Evolutionary conservation across 2,329 filamentous ascomycete genomes (phyloP).

Genomic region (Aspergillus jensenii): DNA sequence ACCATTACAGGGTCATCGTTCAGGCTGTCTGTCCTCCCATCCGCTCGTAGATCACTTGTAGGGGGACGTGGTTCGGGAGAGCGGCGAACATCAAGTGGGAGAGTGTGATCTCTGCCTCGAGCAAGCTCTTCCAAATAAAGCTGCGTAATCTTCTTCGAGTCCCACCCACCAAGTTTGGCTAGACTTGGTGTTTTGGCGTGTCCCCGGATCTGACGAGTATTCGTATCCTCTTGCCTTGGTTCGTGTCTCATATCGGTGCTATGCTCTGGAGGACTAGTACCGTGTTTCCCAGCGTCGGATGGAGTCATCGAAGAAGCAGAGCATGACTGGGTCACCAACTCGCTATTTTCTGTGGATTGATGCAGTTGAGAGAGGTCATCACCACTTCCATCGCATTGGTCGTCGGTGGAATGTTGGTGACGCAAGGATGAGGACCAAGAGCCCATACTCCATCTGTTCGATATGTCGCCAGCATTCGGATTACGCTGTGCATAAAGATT

Average conservation of each 20-base stretch:
- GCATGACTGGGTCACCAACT: constrained; percentile 34
- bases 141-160: constrained; percentile 55
- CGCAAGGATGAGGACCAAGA: constrained; percentile 46
- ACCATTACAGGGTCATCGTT: constrained; percentile 39
- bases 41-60: constrained; percentile 12
- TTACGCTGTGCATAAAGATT: constrained; percentile 22
- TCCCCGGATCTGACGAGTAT: constrained; percentile 43
- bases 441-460: constrained; percentile 45
- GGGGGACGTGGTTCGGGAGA: constrained; percentile 24
- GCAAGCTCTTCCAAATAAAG: constrained; percentile 54
- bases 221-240: constrained; percentile 36
- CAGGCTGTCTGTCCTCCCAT: constrained; percentile 27
- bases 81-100: constrained; percentile 19
- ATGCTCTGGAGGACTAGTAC: constrained; percentile 12
- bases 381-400: constrained; percentile 36
- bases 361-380: constrained; percentile 35
- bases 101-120: constrained; percentile 29
- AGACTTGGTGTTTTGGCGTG: constrained; percentile 53
- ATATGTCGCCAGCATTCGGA: constrained; percentile 21
- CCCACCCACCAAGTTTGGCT: constrained; percentile 55
- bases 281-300: constrained; percentile 38
- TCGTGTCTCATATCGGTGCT: constrained; percentile 38
- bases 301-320: constrained; percentile 34
- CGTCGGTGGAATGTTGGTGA: constrained; percentile 36
- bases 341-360: constrained; percentile 25